Evolutionary conservation across 129 eudicot genomes (phyloP).

Genomic region (Solidago caesia): DNA sequence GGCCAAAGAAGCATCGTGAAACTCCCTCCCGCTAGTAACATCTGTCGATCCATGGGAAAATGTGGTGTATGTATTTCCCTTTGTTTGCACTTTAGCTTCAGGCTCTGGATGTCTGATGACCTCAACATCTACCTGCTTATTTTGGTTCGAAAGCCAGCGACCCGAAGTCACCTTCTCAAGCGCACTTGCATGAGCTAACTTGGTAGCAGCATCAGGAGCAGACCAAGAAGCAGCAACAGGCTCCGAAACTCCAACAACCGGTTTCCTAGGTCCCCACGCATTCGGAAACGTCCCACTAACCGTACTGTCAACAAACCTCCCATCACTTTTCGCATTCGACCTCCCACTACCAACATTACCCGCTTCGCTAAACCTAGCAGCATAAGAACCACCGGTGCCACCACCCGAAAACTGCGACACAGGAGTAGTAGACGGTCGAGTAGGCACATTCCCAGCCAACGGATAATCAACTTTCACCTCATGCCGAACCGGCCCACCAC

Average conservation of each 20-base stretch:
- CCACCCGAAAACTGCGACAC: slow-evolving; percentile 37
- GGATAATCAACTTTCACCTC: slow-evolving; percentile 47
- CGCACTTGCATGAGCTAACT: slow-evolving; percentile 93
- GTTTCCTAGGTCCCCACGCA: slow-evolving; percentile 80
- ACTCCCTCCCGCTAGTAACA: slow-evolving; percentile 28
- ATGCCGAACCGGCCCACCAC: slow-evolving; percentile 27
- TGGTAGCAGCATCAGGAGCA: slow-evolving; percentile 65
- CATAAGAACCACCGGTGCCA: slow-evolving; percentile 37
- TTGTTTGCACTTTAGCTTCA: slow-evolving; percentile 30
- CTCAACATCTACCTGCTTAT: slow-evolving; percentile 59
- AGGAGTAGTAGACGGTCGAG: slow-evolving; percentile 45
- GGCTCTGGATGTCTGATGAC: slow-evolving; percentile 51
- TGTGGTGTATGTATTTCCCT: slow-evolving; percentile 33
- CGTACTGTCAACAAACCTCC: slow-evolving; percentile 33
- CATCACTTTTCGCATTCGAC: slow-evolving; percentile 18
- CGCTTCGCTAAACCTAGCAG: slow-evolving; percentile 46
- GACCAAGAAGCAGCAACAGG: slow-evolving; percentile 52
- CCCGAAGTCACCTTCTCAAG: slow-evolving; percentile 91
- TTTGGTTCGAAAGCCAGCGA: slow-evolving; percentile 82
- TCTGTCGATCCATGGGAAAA: slow-evolving; percentile 29
- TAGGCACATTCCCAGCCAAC: slow-evolving; percentile 31
- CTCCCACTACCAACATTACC: slow-evolving; percentile 35
- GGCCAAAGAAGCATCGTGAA: slow-evolving; percentile 32
- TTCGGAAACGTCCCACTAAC: slow-evolving; percentile 52
- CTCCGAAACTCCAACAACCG: slow-evolving; percentile 40